Conservation (phyloP, 768 basidiomycete species). For the Leccinum broughii region DNA sequence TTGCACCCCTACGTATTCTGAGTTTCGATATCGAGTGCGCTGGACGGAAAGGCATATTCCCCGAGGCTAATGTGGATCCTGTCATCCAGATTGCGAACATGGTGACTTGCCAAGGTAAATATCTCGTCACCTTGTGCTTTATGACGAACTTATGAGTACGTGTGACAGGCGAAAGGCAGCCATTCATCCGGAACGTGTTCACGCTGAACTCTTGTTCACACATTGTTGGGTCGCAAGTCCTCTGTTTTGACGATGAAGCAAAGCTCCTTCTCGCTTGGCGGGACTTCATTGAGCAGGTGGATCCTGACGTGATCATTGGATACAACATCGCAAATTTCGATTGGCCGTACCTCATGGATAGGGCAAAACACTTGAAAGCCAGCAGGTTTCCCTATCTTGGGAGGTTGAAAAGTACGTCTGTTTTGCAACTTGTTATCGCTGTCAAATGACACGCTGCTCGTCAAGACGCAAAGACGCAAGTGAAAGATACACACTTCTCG, state of each 20-base stretch:
- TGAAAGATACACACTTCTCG: constrained; percentile 95
- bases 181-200: constrained; percentile 96
- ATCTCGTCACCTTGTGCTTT: not conserved
- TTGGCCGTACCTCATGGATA: constrained; percentile 92
- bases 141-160: constrained; percentile 5
- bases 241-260: constrained; percentile 75
- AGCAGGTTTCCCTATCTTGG: constrained; percentile 73
- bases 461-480: constrained; percentile 71
- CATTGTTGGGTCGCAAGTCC: constrained; percentile 97
- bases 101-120: constrained; percentile 92
- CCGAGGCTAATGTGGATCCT: constrained; percentile 86
- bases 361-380: constrained; percentile 80
- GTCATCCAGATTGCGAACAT: constrained; percentile 99
- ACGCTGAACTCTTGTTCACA: constrained; percentile 92
- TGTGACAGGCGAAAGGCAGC: constrained; percentile 78
- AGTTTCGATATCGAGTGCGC: constrained; percentile 99
- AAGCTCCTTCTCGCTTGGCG: constrained; percentile 83
- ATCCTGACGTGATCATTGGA: constrained; percentile 95
- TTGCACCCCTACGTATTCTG: constrained; percentile 90
- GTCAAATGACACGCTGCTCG: constrained; percentile 8
- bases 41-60: constrained; percentile 95
- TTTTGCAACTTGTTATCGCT: not conserved
- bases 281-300: constrained; percentile 84
- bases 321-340: constrained; percentile 96
- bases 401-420: constrained; percentile 61